Evolutionary conservation across 1,139 yeast species (phyloP).

Genomic region (Kazachstania sp.): DNA sequence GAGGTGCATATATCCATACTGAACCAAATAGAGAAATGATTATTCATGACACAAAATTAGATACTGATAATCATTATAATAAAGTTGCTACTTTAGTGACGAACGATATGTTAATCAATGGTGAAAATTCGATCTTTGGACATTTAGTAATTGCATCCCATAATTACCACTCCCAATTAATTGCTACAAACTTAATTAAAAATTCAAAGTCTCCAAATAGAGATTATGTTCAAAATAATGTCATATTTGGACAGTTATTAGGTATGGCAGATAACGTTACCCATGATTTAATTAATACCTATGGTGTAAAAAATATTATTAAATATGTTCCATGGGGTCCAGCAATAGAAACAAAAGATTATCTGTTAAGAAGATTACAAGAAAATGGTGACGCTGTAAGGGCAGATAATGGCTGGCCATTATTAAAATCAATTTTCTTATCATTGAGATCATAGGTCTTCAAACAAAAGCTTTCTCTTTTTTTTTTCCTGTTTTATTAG

Average conservation of each 20-base stretch:
- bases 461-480: not conserved
- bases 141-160: conserved; percentile 92
- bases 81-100: conserved; percentile 59
- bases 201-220: conserved; percentile 21
- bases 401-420: conserved; percentile 75
- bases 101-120: conserved; percentile 46
- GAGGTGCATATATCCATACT: conserved; percentile 94
- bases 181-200: conserved; percentile 52
- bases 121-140: conserved; percentile 52
- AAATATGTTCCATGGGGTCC: conserved; percentile 99
- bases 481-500: not conserved
- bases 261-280: conserved; percentile 96
- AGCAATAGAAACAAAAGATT: conserved; percentile 86
- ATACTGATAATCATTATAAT: conserved; percentile 46
- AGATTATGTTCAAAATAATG: conserved; percentile 43
- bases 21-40: conserved; percentile 62
- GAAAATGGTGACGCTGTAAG: conserved; percentile 96
- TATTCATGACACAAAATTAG: conserved; percentile 58
- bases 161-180: conserved; percentile 67
- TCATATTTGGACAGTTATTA: conserved; percentile 80
- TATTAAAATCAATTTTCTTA: conserved; percentile 48
- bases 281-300: conserved; percentile 55
- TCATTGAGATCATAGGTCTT: conserved; percentile 30
- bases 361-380: conserved; percentile 81
- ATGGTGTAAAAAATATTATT: conserved; percentile 66